Evolutionary conservation across 257 asterid genomes (phyloP).

Genomic region (Paulownia fortunei): DNA sequence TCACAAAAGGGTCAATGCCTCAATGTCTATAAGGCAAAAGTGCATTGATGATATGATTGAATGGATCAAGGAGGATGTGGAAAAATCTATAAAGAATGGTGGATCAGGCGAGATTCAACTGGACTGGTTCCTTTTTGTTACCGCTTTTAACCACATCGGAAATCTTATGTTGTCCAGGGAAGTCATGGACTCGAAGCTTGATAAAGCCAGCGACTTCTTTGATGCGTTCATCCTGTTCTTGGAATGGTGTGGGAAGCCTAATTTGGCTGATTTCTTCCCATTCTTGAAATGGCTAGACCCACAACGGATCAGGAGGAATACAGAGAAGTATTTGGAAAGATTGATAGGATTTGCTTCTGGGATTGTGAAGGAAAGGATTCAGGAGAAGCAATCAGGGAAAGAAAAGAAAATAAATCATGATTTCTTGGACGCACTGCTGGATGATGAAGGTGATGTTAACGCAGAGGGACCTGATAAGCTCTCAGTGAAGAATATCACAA

Average conservation of each 20-base stretch:
- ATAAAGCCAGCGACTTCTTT: constrained; percentile 35
- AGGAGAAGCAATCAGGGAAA: constrained; percentile 12
- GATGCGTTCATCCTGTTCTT: constrained; percentile 16
- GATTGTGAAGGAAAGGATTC: constrained; percentile 38
- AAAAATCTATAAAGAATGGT: not conserved
- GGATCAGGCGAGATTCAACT: constrained; percentile 12
- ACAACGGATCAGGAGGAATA: constrained; percentile 38
- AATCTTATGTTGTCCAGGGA: constrained; percentile 42
- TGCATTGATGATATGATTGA: constrained; percentile 14
- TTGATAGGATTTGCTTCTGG: constrained; percentile 21
- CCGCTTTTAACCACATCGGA: constrained; percentile 36
- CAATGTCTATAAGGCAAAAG: too few species aligned
- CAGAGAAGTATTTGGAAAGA: constrained; percentile 19
- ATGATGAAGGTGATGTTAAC: constrained; percentile 39
- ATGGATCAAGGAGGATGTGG: constrained; percentile 30
- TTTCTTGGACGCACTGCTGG: constrained; percentile 48
- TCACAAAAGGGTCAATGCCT: constrained; percentile 31
- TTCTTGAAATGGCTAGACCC: constrained; percentile 38
- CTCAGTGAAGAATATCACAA: constrained; percentile 41
- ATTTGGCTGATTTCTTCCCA: constrained; percentile 39
- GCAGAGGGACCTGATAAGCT: constrained; percentile 23
- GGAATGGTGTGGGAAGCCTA: constrained; percentile 31
- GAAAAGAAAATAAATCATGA: constrained; percentile 24
- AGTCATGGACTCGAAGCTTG: constrained; percentile 31
- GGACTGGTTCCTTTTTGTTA: constrained; percentile 33